Percentiles rank a stretch among this genome's conserved stretches.
These are phyloP conservation scores for Argentina anserina DNA, from an alignment of 306 rosid genomes.

Conservation along the genomic window DNA sequence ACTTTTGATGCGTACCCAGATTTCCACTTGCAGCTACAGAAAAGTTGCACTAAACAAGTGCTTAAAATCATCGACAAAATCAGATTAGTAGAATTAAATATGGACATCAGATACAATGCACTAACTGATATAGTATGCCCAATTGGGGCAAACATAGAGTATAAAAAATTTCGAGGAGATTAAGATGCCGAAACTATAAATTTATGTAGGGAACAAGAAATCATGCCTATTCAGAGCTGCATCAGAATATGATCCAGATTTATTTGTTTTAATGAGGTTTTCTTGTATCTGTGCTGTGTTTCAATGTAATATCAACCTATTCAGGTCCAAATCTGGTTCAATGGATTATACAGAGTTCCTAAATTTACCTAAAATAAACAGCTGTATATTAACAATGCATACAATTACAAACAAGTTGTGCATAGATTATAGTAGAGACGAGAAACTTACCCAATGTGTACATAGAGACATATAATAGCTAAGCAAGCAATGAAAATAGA, in stretches of 20 bases:
- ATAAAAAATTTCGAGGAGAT: conserved; percentile 63
- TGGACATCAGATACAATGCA: conserved; percentile 29
- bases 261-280: conserved; percentile 24
- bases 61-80: neutral
- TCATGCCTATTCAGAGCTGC: conserved; percentile 28
- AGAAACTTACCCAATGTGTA: conserved; percentile 24
- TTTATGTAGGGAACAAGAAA: neutral
- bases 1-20: conserved; percentile 1
- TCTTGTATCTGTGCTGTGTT: conserved; percentile 27
- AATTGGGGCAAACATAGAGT: conserved; percentile 21
- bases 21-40: conserved; percentile 1
- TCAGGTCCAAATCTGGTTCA: conserved; percentile 37
- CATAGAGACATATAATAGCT: conserved; percentile 25
- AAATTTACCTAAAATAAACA: conserved; percentile 13
- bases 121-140: conserved; percentile 25
- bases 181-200: conserved; percentile 41
- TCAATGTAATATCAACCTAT: conserved; percentile 4
- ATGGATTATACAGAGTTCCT: conserved; percentile 36
- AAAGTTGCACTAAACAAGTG: neutral
- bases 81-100: conserved; percentile 20
- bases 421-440: neutral
- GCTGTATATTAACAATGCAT: neutral
- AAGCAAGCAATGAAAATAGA: conserved; percentile 22
- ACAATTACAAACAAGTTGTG: conserved; percentile 2
- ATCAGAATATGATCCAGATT: conserved; percentile 31